Conservation (phyloP, 1,284 basidiomycete genomes). For the Pholiota adiposa region DNA sequence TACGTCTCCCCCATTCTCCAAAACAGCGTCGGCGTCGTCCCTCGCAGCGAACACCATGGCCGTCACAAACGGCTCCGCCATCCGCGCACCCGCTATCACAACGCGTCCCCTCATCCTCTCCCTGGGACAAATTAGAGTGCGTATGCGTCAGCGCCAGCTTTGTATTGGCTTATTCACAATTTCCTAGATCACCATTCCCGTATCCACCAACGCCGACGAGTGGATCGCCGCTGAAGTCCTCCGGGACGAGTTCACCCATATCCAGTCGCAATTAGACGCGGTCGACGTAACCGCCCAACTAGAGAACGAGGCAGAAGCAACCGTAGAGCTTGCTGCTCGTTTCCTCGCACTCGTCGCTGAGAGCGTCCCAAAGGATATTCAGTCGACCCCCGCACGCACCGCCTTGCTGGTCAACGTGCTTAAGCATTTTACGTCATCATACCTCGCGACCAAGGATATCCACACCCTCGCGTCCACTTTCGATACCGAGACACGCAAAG, state of each 20-base stretch:
- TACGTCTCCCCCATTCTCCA: slow-evolving; percentile 23
- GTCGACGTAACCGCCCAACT: slow-evolving; percentile 54
- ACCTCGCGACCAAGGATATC: slow-evolving; percentile 77
- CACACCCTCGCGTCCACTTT: slow-evolving; percentile 82
- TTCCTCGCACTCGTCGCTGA: slow-evolving; percentile 79
- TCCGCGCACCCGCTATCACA: slow-evolving; percentile 41
- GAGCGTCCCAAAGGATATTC: slow-evolving; percentile 57
- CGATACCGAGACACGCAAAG: slow-evolving; percentile 77
- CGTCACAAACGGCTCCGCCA: slow-evolving; percentile 39
- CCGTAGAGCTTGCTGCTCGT: slow-evolving; percentile 77
- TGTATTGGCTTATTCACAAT: slow-evolving; percentile 14
- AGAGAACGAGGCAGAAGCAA: slow-evolving; percentile 63
- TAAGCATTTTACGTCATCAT: slow-evolving; percentile 78
- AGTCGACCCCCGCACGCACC: slow-evolving; percentile 60
- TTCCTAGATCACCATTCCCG: slow-evolving; percentile 78
- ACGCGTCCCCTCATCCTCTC: slow-evolving; percentile 70
- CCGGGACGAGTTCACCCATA: slow-evolving; percentile 82
- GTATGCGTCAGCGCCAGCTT: slow-evolving; percentile 35
- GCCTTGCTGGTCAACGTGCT: slow-evolving; percentile 76
- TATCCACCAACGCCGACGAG: slow-evolving; percentile 76
- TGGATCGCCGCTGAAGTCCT: slow-evolving; percentile 91
- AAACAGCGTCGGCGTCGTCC: slow-evolving; percentile 28
- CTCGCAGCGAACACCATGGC: slow-evolving; percentile 36
- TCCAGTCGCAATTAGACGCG: slow-evolving; percentile 59
- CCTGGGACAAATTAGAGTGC: slow-evolving; percentile 67